Conservation (phyloP, 2,329 filamentous ascomycete genomes). For the Teratosphaeria destructans region DNA sequence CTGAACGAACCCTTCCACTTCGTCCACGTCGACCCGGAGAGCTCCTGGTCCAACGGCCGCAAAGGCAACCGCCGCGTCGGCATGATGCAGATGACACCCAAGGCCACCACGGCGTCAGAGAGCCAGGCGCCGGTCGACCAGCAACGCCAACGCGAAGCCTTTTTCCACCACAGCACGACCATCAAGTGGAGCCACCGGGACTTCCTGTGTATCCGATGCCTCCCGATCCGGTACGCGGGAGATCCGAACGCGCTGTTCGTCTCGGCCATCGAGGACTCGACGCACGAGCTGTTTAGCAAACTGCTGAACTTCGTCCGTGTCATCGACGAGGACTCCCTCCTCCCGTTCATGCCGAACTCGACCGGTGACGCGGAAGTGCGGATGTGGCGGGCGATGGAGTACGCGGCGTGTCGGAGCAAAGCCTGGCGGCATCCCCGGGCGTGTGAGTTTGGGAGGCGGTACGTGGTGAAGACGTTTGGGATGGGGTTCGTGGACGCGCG, state of each 20-base stretch:
- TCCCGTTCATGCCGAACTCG: not conserved
- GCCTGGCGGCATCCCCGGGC: constrained; percentile 3
- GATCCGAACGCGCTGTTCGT: not conserved
- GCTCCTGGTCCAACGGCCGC: constrained; percentile 6
- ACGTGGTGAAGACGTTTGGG: constrained; percentile 2
- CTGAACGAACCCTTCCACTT: constrained; percentile 32
- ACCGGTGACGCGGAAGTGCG: not conserved
- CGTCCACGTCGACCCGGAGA: constrained; percentile 17
- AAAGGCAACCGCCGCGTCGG: constrained; percentile 4
- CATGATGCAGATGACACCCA: constrained; percentile 4
- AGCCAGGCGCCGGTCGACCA: not conserved
- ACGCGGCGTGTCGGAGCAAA: constrained; percentile 1
- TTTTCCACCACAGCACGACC: constrained; percentile 4
- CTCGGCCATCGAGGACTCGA: not conserved
- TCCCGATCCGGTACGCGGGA: constrained; percentile 3
- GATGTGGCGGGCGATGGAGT: constrained; percentile 4
- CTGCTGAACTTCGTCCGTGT: not conserved
- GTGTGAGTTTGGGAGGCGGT: constrained; percentile 2
- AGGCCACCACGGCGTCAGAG: not conserved
- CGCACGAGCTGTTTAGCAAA: not conserved
- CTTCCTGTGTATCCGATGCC: constrained; percentile 3
- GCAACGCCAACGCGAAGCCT: not conserved
- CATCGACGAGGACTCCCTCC: not conserved
- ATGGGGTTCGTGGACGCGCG: constrained; percentile 1
- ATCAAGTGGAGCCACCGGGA: constrained; percentile 5